phyloP scores from a whole-genome alignment of 805 yeast species.

The Myxozyma melibiosi region DNA sequence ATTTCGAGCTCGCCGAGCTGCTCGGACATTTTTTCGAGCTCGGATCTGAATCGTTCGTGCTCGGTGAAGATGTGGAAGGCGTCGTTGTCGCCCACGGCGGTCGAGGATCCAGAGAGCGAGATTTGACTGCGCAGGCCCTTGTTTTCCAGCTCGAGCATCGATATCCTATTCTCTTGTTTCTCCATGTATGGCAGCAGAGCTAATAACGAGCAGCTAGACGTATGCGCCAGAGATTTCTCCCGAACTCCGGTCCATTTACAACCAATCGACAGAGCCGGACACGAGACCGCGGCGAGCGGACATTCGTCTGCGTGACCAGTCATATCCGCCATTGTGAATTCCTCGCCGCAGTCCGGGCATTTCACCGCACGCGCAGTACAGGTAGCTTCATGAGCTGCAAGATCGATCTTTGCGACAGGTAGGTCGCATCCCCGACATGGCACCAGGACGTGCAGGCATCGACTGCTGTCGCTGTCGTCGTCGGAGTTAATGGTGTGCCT shows the following conservation, averaged over 20 bases:
- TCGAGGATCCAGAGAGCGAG: background rate
- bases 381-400: slow-evolving; percentile 16
- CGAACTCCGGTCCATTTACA: slow-evolving; percentile 39
- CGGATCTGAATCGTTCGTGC: slow-evolving; percentile 43
- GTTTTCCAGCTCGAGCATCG: slow-evolving; percentile 41
- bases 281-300: slow-evolving; percentile 31
- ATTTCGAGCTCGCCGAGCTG: slow-evolving; percentile 41
- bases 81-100: slow-evolving; percentile 26
- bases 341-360: slow-evolving; percentile 30
- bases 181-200: slow-evolving; percentile 37
- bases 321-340: slow-evolving; percentile 23
- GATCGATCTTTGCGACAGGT: slow-evolving; percentile 11
- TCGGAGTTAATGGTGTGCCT: no score
- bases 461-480: background rate
- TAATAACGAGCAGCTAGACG: slow-evolving; percentile 37
- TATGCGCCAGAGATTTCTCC: slow-evolving; percentile 34
- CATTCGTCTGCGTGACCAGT: slow-evolving; percentile 31
- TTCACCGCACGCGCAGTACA: slow-evolving; percentile 24
- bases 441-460: slow-evolving; percentile 3
- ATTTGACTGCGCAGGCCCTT: slow-evolving; percentile 38
- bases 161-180: slow-evolving; percentile 38
- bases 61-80: slow-evolving; percentile 39
- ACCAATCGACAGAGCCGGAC: slow-evolving; percentile 38
- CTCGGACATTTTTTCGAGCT: slow-evolving; percentile 40
- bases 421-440: slow-evolving; percentile 28